Evolutionary conservation across 2,329 filamentous ascomycete genomes (phyloP), one percentile per base, ranked within the genome.

Genomic region (Albifimbria verrucaria): DNA sequence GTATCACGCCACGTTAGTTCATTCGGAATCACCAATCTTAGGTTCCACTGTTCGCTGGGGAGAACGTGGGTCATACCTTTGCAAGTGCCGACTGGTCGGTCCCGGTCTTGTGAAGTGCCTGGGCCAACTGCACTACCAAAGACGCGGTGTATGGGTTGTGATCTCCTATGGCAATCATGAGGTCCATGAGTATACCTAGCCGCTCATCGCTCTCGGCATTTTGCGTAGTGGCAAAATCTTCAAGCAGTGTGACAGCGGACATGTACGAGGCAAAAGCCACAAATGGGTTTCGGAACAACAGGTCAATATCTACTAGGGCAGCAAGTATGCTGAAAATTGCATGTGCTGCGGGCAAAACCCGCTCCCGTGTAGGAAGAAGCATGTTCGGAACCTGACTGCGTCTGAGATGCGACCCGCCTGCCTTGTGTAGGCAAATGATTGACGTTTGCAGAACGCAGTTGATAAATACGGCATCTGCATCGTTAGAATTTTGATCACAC

Each of bases 361-460:
- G 79, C 21, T 83, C 79, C 62, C 88, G 86, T 62, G 87, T 90
- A 56, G 87, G 81, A 15, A 82, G 80, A 49, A 83, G 82, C 26
- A 92, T 78, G 45, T 78, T 77, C 3, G 77, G 72, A n/a, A 1
- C 85, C 78, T 57, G 92, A 69, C 24, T 82, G 76, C 64, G 90
- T 78, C 64, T 85, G 83, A 58, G 91, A 83, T 10, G 88, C 84
- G 65, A 89, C 7, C 90, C 87, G 1, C 90, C 90, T 2, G 88
- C 88, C 68, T 92, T 89, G 62, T 96, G 91, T 7, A 96, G 77
- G 66, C 90, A 94, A 51, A 96, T 95, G 4, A 86, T 83, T 2
- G 89, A 87, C 0, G 90, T 89, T 65, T 96, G 90, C 1, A 96
- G 82, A 62, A 89, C 89, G 76, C 96, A 87, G 59, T 94, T 95